phyloP scores from a whole-genome alignment of 768 basidiomycete species.

The Cyathus striatus region DNA sequence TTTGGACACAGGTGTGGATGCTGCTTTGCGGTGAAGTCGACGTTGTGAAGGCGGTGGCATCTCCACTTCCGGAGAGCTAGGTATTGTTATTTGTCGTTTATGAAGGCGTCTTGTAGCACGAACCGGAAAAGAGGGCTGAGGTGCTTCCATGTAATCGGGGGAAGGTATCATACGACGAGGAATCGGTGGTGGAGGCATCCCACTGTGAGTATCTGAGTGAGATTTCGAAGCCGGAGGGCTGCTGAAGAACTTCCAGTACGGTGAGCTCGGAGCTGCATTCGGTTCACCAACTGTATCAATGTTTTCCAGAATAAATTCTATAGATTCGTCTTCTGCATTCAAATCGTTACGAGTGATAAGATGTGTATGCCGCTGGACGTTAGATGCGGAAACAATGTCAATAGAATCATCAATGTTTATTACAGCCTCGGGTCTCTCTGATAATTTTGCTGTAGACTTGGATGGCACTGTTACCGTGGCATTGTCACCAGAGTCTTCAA shows the following conservation, averaged over 20 bases:
- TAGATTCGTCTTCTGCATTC: slow-evolving; percentile 17
- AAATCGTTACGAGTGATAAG: slow-evolving; percentile 5
- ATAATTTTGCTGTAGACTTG: no score
- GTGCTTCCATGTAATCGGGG: slow-evolving; percentile 7
- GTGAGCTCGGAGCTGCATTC: slow-evolving; percentile 4
- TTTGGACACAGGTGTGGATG: slow-evolving; percentile 21
- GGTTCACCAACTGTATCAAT: slow-evolving; percentile 1
- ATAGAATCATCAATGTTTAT: neutral
- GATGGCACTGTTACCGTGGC: no score
- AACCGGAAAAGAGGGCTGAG: slow-evolving; percentile 24
- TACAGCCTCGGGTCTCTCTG: no score
- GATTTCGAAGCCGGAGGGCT: no score
- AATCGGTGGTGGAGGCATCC: slow-evolving; percentile 22
- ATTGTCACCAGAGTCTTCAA: neutral
- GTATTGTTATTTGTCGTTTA: slow-evolving; percentile 21
- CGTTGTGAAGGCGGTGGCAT: slow-evolving; percentile 28
- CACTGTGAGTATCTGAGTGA: slow-evolving; percentile 6
- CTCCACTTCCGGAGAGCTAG: slow-evolving; percentile 22
- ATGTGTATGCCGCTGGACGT: neutral
- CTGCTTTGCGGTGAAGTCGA: slow-evolving; percentile 28
- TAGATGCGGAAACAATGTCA: neutral
- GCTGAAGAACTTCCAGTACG: neutral
- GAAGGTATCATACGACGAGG: slow-evolving; percentile 7
- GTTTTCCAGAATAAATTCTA: slow-evolving; percentile 13
- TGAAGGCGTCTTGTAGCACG: slow-evolving; percentile 14